Evolutionary conservation across 495 filamentous ascomycete genomes (phyloP), one percentile per base, ranked within the genome.

Genomic region (Trichoderma erinaceum): DNA sequence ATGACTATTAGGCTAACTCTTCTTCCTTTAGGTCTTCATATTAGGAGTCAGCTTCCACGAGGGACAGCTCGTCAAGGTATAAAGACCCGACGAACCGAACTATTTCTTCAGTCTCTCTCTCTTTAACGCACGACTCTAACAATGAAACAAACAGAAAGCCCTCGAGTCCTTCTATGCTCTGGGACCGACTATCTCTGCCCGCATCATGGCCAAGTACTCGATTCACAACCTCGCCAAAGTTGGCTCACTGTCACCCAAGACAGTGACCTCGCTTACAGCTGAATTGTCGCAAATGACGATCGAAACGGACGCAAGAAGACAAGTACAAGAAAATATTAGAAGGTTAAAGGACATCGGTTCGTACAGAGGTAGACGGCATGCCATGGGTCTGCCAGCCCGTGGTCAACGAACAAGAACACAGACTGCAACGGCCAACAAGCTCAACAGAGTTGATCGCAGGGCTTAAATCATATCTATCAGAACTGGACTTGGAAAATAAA

Each of bases 201-300:
- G 88, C 67, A 85, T 99, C 68, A 86, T 97, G 73, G 90, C 96
- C 71, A 92, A 90, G 72, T 88, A 90, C 79, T 86, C 86, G 74
- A 96, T 99, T 78, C 90, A 96, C 78, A 87, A 89, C 25, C 88
- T 83, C 56, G 91, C 92, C 69, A 87, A 86, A 74, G 81, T 97
- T 66, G 88, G 89, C 74, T 81, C 84, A 3, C 80, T 99, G 12
- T 80, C 82, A 65, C 85, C 85, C 68, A 87, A 90, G 74, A 90
- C 90, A 69, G 79, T 96, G 69, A 85, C 89, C 23, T 88, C 90
- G 63, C 82, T 99, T 67, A 91, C 86, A n/a, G 87, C 88, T 52
- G 90, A 93, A 73, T 82, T 99, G 48, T 91, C 93, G 8, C 88
- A 87, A 13, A 93, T 99, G 93, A 96, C 89, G 52, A 92, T 97